Evolutionary conservation across 352 stramenopile species (phyloP).

Genomic region (Globisporangium ultimum): DNA sequence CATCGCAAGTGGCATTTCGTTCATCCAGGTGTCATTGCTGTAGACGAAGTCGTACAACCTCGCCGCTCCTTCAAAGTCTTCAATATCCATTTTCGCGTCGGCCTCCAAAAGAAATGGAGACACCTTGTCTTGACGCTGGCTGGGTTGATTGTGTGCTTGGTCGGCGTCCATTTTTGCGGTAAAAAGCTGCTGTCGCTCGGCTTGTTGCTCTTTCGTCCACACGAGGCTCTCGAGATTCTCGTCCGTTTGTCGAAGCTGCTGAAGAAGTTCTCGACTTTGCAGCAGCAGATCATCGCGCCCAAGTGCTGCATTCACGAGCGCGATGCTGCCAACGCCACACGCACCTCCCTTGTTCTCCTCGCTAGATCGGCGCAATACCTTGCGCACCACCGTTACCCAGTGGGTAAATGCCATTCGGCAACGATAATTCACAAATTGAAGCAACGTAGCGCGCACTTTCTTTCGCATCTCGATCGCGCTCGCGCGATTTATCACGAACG

Average conservation of each 20-base stretch:
- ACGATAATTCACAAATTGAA: conserved; percentile 24
- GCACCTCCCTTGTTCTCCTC: background rate
- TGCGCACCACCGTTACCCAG: conserved; percentile 22
- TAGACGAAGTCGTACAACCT: conserved; percentile 40
- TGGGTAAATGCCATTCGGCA: conserved; percentile 21
- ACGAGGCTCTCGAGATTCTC: conserved; percentile 28
- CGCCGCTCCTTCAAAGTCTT: conserved; percentile 40
- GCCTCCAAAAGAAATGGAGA: conserved; percentile 49
- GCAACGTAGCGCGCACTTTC: conserved; percentile 38
- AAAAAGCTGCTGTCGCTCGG: background rate
- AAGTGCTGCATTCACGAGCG: conserved; percentile 42
- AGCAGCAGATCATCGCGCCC: conserved; percentile 45
- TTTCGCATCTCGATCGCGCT: conserved; percentile 24
- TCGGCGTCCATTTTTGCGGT: background rate
- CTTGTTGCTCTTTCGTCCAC: conserved; percentile 43
- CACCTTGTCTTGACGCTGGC: conserved; percentile 29
- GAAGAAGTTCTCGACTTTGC: conserved; percentile 40
- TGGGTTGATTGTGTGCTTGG: background rate
- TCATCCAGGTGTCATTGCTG: conserved; percentile 32
- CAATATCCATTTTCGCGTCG: conserved; percentile 52
- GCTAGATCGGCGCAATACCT: background rate
- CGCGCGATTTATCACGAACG: conserved; percentile 40
- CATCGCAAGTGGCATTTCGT: conserved; percentile 30
- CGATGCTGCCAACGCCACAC: conserved; percentile 40
- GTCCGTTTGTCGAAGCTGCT: conserved; percentile 40